phyloP scores from a whole-genome alignment of 2,329 filamentous ascomycete species.

The Pezicula carpinea region DNA sequence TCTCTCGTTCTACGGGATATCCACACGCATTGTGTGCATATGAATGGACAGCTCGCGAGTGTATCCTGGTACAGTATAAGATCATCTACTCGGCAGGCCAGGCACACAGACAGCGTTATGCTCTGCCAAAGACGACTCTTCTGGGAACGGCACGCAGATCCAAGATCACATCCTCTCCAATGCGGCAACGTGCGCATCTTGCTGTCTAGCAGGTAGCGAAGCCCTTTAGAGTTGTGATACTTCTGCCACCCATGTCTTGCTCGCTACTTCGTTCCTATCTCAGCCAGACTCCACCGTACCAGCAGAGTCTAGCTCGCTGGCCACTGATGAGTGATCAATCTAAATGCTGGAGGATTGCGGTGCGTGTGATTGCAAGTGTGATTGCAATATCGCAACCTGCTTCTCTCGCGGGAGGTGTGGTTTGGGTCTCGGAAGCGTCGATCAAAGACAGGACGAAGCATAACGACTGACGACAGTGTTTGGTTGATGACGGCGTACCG shows the following conservation, averaged over 20 bases:
- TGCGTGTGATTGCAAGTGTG: too few relatives aligned
- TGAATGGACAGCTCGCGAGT: neutral
- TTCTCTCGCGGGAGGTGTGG: too few relatives aligned
- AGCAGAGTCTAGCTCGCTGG: neutral
- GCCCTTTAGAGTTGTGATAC: constrained; percentile 8
- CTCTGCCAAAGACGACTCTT: constrained; percentile 2
- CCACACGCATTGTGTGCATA: too few relatives aligned
- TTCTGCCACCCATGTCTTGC: constrained; percentile 1
- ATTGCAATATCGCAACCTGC: too few relatives aligned
- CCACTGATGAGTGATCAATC: neutral
- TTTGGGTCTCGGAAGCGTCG: too few relatives aligned
- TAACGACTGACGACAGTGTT: too few relatives aligned
- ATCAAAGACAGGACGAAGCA: too few relatives aligned
- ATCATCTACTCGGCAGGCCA: neutral
- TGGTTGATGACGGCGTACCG: too few relatives aligned
- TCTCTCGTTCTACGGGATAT: too few relatives aligned
- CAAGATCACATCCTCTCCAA: constrained; percentile 7
- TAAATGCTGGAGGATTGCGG: too few relatives aligned
- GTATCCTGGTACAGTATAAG: neutral
- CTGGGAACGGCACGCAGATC: constrained; percentile 8
- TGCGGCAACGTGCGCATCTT: constrained; percentile 4
- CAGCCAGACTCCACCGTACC: constrained; percentile 6
- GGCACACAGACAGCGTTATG: neutral
- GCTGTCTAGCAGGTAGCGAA: constrained; percentile 6
- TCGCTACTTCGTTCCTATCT: constrained; percentile 16